These are phyloP conservation scores for Scenedesmus sp. DNA, from an alignment of 163 green algal species.

Conservation along the genomic window DNA sequence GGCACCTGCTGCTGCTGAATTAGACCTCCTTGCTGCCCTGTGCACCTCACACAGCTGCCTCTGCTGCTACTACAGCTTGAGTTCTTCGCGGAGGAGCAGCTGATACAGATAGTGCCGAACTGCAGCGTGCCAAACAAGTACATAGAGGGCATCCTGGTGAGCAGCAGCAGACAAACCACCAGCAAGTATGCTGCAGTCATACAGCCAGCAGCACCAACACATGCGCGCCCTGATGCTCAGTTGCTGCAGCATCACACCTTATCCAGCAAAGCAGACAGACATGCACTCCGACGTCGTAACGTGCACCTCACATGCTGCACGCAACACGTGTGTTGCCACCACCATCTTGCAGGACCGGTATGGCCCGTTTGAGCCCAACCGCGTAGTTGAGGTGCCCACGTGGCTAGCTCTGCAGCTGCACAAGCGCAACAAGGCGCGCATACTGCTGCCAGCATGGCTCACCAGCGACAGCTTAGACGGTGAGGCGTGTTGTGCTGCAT, in stretches of 20 bases:
- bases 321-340: background rate
- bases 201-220: background rate
- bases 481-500: conserved; percentile 31
- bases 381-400: conserved; percentile 81
- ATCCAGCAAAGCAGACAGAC: background rate
- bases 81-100: conserved; percentile 84
- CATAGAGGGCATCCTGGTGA: conserved; percentile 78
- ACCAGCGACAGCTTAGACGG: conserved; percentile 69
- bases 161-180: background rate
- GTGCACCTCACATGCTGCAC: background rate
- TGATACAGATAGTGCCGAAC: conserved; percentile 83
- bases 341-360: conserved; percentile 75
- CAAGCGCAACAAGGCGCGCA: conserved; percentile 85
- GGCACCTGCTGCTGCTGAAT: background rate
- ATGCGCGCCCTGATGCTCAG: background rate
- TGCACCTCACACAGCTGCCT: background rate
- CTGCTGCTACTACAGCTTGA: conserved; percentile 73
- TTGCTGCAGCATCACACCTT: background rate
- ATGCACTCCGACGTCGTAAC: background rate
- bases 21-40: background rate
- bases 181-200: background rate
- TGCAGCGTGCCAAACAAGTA: conserved; percentile 64
- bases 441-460: conserved; percentile 88
- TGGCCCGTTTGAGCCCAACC: conserved; percentile 88
- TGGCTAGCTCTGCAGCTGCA: conserved; percentile 89